Base-by-base conservation (phyloP, 2,329 filamentous ascomycete species). In the Curvularia spicifera region DNA sequence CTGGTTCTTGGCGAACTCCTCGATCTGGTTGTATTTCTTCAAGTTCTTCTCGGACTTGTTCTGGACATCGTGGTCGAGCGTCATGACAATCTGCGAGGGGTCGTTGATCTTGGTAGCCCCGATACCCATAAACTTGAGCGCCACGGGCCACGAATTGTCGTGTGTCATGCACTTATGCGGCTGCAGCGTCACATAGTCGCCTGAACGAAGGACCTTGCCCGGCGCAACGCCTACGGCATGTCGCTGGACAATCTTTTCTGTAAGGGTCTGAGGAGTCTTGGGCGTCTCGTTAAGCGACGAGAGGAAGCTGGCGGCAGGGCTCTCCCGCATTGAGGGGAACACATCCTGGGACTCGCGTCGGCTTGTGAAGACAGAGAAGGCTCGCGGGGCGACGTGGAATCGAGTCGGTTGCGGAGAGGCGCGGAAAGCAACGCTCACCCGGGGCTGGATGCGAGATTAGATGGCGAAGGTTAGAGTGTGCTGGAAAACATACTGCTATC, bases 221-320 rank as follows among this genome's bases (percentile, higher is more conserved):
- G 86, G 76, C 1, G 90, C 78, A 1, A 97, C 84, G 9, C 88
- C 91, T n/a, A 93, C 83, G 0, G 91, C 85, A 76, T 96, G 89
- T 15, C 84, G 80, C 76, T 97, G 93, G 0, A 97, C 89, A 58
- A 97, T 97, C 82, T 97, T 97, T 76, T 97, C 93, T 2, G 91
- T 95, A 51, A 97, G 78, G 2, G 91, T 97, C 78, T 97, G 93
- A 0, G 91, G 85, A 2, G 78, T 77, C 18, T 76, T 73, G 28
- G 80, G 68, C 37, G 71, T 74, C 18, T 77, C 71, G 46, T 75
- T 85, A 33, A 91, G 88, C 40, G 89, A 87, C 64, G 96, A 87
- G 61, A 97, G 85, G 59, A 92, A 88, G 68, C 90, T 86, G 15
- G 92, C 80, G 4, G 78, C 70, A 2, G 84, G 76, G 62, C 84